Conservation (phyloP, 371 early-diverging fungal genomes). For the Rhizopus sp. region DNA sequence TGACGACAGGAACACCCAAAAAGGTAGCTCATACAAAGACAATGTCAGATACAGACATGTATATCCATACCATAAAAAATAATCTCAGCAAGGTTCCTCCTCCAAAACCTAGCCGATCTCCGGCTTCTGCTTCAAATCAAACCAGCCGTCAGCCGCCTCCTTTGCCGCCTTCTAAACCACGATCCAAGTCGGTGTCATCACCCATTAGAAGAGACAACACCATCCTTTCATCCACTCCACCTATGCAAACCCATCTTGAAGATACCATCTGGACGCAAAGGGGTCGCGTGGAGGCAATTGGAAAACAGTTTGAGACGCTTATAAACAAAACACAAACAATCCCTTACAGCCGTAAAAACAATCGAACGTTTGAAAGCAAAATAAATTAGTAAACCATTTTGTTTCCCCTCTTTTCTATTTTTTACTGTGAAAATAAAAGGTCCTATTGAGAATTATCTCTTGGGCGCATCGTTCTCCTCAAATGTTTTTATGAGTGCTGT, state of each 20-base stretch:
- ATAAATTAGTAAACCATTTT: not conserved
- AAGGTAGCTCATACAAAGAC: conserved; percentile 25
- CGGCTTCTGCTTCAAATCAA: conserved; percentile 2
- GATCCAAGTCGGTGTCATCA: conserved; percentile 39
- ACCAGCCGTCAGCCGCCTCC: conserved; percentile 1
- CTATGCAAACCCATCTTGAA: not conserved
- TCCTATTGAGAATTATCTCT: too few relatives aligned
- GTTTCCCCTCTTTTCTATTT: too few relatives aligned
- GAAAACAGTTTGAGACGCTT: conserved; percentile 25
- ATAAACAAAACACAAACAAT: conserved; percentile 16
- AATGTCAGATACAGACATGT: conserved; percentile 30
- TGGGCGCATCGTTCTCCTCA: too few relatives aligned
- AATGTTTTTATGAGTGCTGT: too few relatives aligned
- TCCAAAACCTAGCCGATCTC: conserved; percentile 34
- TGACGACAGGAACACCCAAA: conserved; percentile 12
- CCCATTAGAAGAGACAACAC: conserved; percentile 6
- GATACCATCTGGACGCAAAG: conserved; percentile 15
- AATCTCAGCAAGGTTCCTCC: conserved; percentile 22
- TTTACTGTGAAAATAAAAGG: too few relatives aligned
- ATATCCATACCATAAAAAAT: conserved; percentile 6
- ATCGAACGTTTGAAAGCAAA: not conserved
- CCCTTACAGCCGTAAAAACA: not conserved
- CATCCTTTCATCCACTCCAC: not conserved
- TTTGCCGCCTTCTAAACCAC: conserved; percentile 24
- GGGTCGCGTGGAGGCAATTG: conserved; percentile 24